Evolutionary conservation across 768 basidiomycete genomes (phyloP).

Genomic region (Boletus subparvulus): DNA sequence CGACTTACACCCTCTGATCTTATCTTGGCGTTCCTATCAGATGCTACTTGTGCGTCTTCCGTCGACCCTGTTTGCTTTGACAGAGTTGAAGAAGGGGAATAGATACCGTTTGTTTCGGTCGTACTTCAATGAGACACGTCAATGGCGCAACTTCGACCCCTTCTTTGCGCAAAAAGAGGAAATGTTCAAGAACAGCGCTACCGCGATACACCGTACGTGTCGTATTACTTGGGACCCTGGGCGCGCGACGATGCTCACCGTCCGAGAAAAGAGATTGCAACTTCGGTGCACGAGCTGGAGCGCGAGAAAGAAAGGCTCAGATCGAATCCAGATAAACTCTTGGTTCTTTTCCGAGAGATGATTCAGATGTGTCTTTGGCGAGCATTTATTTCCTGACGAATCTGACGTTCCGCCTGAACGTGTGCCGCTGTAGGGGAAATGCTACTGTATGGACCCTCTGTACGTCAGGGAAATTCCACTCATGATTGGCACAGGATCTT

Average conservation of each 20-base stretch:
- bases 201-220: slow-evolving; percentile 72
- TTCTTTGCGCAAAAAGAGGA: slow-evolving; percentile 78
- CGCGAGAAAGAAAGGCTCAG: slow-evolving; percentile 43
- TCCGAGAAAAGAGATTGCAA: slow-evolving; percentile 59
- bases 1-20: not conserved
- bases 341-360: slow-evolving; percentile 78
- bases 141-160: slow-evolving; percentile 81
- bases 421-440: slow-evolving; percentile 68
- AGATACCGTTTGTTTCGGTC: slow-evolving; percentile 85
- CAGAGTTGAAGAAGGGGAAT: not conserved
- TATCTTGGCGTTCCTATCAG: slow-evolving; percentile 33
- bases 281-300: slow-evolving; percentile 67
- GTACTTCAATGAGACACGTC: slow-evolving; percentile 60
- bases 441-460: slow-evolving; percentile 63
- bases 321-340: slow-evolving; percentile 52
- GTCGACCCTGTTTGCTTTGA: not conserved
- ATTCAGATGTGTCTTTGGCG: slow-evolving; percentile 85
- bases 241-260: not conserved
- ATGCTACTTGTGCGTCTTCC: slow-evolving; percentile 64
- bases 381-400: not conserved
- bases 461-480: not conserved
- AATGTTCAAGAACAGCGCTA: slow-evolving; percentile 76
- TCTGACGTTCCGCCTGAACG: slow-evolving; percentile 3
- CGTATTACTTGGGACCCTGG: not conserved
- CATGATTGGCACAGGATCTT: slow-evolving; percentile 61